phyloP scores from a whole-genome alignment of 2,329 filamentous ascomycete genomes.

The Hymenoscyphus scutula region DNA sequence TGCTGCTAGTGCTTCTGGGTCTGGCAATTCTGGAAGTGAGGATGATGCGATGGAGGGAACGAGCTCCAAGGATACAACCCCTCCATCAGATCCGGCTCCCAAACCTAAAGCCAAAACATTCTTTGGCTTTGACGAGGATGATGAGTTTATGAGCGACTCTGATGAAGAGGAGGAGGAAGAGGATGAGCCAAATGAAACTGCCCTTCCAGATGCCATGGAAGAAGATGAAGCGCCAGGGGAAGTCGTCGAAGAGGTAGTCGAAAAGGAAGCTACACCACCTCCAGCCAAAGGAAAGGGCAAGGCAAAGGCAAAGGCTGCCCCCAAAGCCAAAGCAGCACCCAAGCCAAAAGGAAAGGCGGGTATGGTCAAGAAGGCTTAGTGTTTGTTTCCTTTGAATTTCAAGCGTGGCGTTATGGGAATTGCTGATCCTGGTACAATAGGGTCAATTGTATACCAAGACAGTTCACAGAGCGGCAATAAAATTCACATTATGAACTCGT shows the following conservation, averaged over 20 bases:
- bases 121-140: constrained; percentile 77
- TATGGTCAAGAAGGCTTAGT: background rate
- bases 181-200: constrained; percentile 14
- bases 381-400: background rate
- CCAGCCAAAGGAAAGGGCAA: constrained; percentile 20
- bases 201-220: constrained; percentile 21
- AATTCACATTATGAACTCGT: background rate
- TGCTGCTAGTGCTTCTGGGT: constrained; percentile 40
- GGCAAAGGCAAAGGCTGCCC: constrained; percentile 11
- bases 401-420: constrained; percentile 22
- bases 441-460: background rate
- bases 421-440: background rate
- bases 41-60: constrained; percentile 34
- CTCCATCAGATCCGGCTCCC: constrained; percentile 43
- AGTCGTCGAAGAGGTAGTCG: constrained; percentile 24
- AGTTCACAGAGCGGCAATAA: background rate
- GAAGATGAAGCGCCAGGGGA: constrained; percentile 25
- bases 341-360: constrained; percentile 43
- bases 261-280: constrained; percentile 27
- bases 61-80: constrained; percentile 45
- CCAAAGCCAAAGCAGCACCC: constrained; percentile 34
- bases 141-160: constrained; percentile 71
- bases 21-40: constrained; percentile 31
- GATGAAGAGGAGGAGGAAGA: constrained; percentile 46
- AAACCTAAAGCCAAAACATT: constrained; percentile 48